A percentile compares a stretch with the other conserved stretches of the same genome.
These are phyloP conservation scores for Hortiboletus campestris DNA, from an alignment of 768 basidiomycete genomes.

Conservation along the genomic window DNA sequence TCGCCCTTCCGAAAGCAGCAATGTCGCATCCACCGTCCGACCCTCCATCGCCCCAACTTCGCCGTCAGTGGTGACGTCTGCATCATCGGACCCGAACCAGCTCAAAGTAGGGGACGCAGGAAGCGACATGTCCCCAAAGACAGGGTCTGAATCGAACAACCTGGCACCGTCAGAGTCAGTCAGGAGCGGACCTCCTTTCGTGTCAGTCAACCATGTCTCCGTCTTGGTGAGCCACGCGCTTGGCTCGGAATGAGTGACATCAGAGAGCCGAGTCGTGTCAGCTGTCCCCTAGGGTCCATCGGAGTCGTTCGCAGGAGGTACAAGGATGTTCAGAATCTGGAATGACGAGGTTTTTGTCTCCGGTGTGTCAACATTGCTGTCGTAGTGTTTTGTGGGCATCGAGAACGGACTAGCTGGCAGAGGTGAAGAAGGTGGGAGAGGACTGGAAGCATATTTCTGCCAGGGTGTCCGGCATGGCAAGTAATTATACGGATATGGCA, in stretches of 20 bases:
- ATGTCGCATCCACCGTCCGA: conserved; percentile 19
- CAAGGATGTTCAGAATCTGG: no score
- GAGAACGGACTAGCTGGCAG: no score
- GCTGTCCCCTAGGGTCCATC: neutral
- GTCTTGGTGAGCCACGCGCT: conserved; percentile 28
- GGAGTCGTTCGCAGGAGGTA: conserved; percentile 8
- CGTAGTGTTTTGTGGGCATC: no score
- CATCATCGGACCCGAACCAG: conserved; percentile 31
- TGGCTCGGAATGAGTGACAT: conserved; percentile 21
- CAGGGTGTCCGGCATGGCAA: no score
- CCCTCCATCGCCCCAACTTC: conserved; percentile 14
- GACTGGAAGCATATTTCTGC: no score
- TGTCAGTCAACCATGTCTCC: conserved; percentile 28
- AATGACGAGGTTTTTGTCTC: no score
- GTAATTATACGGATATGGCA: no score
- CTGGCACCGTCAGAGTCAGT: conserved; percentile 37
- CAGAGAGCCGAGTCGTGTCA: conserved; percentile 11
- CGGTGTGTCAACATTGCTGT: no score
- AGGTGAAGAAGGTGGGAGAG: no score
- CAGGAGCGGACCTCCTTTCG: conserved; percentile 43
- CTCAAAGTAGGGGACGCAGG: conserved; percentile 17
- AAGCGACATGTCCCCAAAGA: conserved; percentile 24
- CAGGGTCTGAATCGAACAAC: conserved; percentile 32
- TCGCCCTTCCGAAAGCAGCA: conserved; percentile 8
- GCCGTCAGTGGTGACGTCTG: conserved; percentile 14